Conservation (phyloP, 495 filamentous ascomycete genomes). For the Glutinoglossum americanum region DNA sequence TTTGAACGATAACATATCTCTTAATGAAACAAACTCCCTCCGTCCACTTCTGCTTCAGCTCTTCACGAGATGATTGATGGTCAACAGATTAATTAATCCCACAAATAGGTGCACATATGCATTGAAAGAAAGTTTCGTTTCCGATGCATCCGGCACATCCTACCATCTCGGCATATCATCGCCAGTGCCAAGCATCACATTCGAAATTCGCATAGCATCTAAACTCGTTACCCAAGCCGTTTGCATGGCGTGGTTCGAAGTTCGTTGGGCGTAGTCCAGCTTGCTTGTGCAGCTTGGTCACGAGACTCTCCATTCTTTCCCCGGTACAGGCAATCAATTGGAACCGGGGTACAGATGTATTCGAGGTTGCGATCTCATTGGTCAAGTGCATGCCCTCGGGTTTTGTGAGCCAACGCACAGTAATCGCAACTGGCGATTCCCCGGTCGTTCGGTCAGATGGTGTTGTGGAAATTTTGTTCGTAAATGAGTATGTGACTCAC, state of each 20-base stretch:
- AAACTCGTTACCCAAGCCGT: constrained; percentile 56
- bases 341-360: constrained; percentile 5
- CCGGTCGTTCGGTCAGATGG: background rate
- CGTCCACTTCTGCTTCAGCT: too few species aligned
- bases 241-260: constrained; percentile 39
- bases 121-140: background rate
- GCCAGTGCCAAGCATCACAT: constrained; percentile 28
- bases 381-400: constrained; percentile 10
- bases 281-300: constrained; percentile 28
- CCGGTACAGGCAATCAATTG: constrained; percentile 51
- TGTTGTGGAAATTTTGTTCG: background rate
- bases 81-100: background rate
- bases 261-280: constrained; percentile 31
- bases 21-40: too few species aligned
- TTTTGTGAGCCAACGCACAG: constrained; percentile 44
- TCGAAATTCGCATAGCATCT: constrained; percentile 58
- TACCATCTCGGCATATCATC: background rate
- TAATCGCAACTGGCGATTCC: constrained; percentile 36
- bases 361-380: background rate
- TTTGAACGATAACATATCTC: too few species aligned
- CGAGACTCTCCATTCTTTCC: constrained; percentile 37
- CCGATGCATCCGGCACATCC: background rate
- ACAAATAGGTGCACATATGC: too few species aligned
- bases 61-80: too few species aligned
- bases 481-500: constrained; percentile 17